Conservation (phyloP, 805 yeast genomes). For the Saccharomycopsis sp. region DNA sequence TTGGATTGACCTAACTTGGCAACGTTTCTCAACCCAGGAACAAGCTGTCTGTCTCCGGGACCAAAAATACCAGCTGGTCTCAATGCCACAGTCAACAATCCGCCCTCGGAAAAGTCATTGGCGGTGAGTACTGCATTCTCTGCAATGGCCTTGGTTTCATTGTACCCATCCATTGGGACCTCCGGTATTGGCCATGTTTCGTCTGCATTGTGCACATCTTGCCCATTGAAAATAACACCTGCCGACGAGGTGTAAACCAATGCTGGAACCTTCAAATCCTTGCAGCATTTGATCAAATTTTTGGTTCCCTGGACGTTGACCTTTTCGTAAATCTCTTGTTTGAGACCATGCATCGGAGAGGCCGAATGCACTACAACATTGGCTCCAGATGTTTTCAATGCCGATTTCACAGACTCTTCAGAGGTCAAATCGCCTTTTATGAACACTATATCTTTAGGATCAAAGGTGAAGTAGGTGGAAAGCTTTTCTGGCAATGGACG, state of each 20-base stretch:
- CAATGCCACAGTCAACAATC: conserved; percentile 71
- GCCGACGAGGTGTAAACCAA: conserved; percentile 95
- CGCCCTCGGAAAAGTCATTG: conserved; percentile 43
- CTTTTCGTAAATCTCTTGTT: conserved; percentile 74
- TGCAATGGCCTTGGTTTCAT: conserved; percentile 89
- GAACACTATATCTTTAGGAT: conserved; percentile 47
- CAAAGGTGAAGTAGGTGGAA: conserved; percentile 70
- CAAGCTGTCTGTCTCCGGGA: conserved; percentile 95
- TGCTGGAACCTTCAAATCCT: conserved; percentile 42
- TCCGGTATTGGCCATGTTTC: conserved; percentile 92
- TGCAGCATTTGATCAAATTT: conserved; percentile 61
- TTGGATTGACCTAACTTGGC: conserved; percentile 81
- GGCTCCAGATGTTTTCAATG: conserved; percentile 53
- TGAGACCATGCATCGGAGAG: conserved; percentile 88
- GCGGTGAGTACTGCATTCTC: conserved; percentile 76
- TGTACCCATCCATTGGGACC: conserved; percentile 93
- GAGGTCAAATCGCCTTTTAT: conserved; percentile 84
- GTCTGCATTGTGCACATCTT: conserved; percentile 83
- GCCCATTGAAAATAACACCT: conserved; percentile 96
- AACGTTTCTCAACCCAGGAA: conserved; percentile 84
- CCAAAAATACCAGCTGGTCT: conserved; percentile 99
- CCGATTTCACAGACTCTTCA: conserved; percentile 55
- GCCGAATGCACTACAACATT: conserved; percentile 90
- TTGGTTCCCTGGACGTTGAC: conserved; percentile 89
- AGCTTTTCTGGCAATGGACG: conserved; percentile 75